Conservation (phyloP, 2,329 filamentous ascomycete species). For the Fusarium globosum region DNA sequence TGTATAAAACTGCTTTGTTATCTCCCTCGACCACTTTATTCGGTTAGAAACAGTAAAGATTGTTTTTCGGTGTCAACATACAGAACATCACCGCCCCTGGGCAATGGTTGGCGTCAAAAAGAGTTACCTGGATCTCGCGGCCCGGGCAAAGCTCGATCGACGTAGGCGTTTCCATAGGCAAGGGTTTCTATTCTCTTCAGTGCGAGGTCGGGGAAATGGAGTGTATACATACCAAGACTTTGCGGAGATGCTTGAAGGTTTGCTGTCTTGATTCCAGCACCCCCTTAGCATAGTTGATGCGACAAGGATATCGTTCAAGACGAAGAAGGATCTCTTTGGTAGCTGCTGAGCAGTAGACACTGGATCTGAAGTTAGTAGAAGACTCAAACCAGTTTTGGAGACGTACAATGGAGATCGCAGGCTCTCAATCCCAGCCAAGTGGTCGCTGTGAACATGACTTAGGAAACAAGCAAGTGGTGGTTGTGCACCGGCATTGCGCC, state of each 20-base stretch:
- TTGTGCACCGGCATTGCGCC: constrained; percentile 61
- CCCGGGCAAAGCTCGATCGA: constrained; percentile 77
- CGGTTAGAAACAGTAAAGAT: background rate
- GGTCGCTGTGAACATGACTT: constrained; percentile 93
- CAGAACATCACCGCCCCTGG: constrained; percentile 90
- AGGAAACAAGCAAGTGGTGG: constrained; percentile 86
- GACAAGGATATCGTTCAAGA: constrained; percentile 81
- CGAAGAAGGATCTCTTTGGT: constrained; percentile 84
- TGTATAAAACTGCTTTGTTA: constrained; percentile 82
- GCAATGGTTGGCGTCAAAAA: constrained; percentile 94
- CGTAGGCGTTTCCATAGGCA: constrained; percentile 85
- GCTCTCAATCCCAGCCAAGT: constrained; percentile 82
- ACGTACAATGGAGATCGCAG: constrained; percentile 78
- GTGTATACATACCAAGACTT: constrained; percentile 64
- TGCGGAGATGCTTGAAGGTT: constrained; percentile 80
- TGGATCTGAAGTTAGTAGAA: constrained; percentile 38
- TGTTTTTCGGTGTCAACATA: constrained; percentile 46
- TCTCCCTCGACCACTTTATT: constrained; percentile 76
- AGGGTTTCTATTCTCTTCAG: constrained; percentile 67
- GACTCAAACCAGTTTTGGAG: too few species aligned
- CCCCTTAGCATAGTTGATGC: constrained; percentile 83
- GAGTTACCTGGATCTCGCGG: constrained; percentile 78
- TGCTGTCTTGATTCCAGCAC: constrained; percentile 79
- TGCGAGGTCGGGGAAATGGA: fast-evolving
- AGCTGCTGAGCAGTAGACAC: constrained; percentile 87